A percentile compares a stretch with the other conserved stretches of the same genome.
Evolutionary conservation across 2,329 filamentous ascomycete genomes (phyloP).

Genomic region (Clonostachys sp.): DNA sequence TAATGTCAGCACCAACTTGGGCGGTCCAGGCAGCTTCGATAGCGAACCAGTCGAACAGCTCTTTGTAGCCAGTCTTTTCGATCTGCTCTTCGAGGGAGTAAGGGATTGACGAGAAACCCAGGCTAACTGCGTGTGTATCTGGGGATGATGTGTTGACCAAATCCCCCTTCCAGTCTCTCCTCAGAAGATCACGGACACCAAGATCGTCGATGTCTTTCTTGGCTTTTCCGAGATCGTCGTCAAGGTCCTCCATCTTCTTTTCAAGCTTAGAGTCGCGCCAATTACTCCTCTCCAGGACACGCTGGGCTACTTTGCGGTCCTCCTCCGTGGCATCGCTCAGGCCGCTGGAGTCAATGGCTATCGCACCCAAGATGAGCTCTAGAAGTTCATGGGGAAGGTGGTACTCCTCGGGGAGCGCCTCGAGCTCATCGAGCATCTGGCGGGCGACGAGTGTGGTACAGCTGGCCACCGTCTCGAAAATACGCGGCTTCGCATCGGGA

Average conservation of each 20-base stretch:
- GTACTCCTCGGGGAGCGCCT: constrained; percentile 33
- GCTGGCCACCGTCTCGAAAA: constrained; percentile 36
- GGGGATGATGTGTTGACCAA: constrained; percentile 38
- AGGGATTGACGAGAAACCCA: constrained; percentile 38
- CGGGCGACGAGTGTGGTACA: constrained; percentile 39
- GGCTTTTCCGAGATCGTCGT: constrained; percentile 28
- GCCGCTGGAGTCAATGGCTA: constrained; percentile 38
- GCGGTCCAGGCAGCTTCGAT: constrained; percentile 42
- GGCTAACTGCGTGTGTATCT: constrained; percentile 36
- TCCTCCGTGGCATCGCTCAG: constrained; percentile 28
- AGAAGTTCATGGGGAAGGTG: constrained; percentile 40
- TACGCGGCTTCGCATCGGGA: constrained; percentile 30
- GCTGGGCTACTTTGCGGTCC: constrained; percentile 28
- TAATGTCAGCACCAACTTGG: constrained; percentile 34
- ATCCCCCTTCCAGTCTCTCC: constrained; percentile 42
- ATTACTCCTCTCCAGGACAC: constrained; percentile 32
- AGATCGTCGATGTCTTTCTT: constrained; percentile 35
- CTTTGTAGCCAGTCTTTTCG: constrained; percentile 34
- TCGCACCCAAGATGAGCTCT: constrained; percentile 38
- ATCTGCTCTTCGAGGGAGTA: constrained; percentile 40
- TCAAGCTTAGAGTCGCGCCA: constrained; percentile 30
- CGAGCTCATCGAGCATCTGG: constrained; percentile 39
- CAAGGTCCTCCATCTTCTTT: constrained; percentile 33
- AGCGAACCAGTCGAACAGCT: constrained; percentile 42
- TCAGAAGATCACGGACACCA: constrained; percentile 33